Conservation (phyloP, 306 rosid species). For the Inga leiocalycina region DNA sequence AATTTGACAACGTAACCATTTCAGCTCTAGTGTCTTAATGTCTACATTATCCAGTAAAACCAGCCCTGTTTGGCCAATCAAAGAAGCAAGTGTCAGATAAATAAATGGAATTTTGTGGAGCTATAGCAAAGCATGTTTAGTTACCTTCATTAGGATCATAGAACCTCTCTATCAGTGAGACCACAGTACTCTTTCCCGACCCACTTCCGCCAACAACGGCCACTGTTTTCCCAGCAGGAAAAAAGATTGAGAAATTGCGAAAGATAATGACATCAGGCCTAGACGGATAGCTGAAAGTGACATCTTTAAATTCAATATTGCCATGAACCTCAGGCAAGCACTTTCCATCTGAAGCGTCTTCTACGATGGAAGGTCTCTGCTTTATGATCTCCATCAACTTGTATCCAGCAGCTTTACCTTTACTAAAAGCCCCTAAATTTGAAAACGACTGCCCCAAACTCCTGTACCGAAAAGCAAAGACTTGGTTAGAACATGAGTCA, state of each 20-base stretch:
- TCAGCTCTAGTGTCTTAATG: conserved; percentile 77
- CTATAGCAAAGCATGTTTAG: background rate
- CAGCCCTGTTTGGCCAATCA: conserved; percentile 65
- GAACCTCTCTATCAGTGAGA: conserved; percentile 92
- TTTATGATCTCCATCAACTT: conserved; percentile 93
- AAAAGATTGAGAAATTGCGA: conserved; percentile 78
- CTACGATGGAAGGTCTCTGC: conserved; percentile 81
- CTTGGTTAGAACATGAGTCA: background rate
- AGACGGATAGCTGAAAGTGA: conserved; percentile 92
- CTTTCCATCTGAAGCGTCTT: conserved; percentile 74
- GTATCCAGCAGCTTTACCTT: conserved; percentile 95
- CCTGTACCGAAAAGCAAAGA: conserved; percentile 50
- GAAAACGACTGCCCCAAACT: conserved; percentile 99
- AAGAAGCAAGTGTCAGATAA: conserved; percentile 12
- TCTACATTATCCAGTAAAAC: conserved; percentile 86
- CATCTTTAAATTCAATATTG: conserved; percentile 85
- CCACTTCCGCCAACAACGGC: conserved; percentile 99
- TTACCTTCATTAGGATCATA: conserved; percentile 95
- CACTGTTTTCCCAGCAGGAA: conserved; percentile 92
- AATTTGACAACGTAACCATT: conserved; percentile 92
- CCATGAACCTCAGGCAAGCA: conserved; percentile 75
- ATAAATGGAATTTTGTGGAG: background rate
- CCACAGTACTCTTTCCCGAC: conserved; percentile 97
- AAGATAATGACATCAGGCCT: conserved; percentile 89
- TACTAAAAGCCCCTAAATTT: conserved; percentile 94